Evolutionary conservation across 352 stramenopile genomes (phyloP).

Genomic region (Globisporangium paddicum): DNA sequence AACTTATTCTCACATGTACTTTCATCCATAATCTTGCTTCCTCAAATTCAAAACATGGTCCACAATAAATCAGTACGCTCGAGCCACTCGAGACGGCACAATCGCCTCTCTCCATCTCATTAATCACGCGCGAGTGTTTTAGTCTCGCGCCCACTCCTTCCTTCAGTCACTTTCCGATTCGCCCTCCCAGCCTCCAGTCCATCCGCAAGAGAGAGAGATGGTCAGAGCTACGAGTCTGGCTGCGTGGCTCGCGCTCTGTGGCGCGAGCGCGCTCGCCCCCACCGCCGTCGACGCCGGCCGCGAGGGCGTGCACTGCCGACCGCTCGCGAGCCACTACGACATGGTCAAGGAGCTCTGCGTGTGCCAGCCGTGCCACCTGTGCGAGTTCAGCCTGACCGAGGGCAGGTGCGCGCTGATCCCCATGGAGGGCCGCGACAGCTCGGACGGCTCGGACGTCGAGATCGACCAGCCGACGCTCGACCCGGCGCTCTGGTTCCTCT

Average conservation of each 20-base stretch:
- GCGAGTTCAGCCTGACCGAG: constrained; percentile 21
- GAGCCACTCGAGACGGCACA: too few species aligned
- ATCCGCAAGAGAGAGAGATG: background rate
- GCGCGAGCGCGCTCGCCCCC: background rate
- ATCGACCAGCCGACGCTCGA: constrained; percentile 38
- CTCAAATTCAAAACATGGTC: too few species aligned
- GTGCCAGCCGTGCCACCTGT: constrained; percentile 36
- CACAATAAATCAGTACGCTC: too few species aligned
- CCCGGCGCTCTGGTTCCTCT: constrained; percentile 58
- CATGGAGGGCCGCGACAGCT: constrained; percentile 11
- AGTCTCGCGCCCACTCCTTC: too few species aligned
- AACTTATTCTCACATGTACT: too few species aligned
- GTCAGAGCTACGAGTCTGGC: constrained; percentile 2
- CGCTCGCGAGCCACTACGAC: constrained; percentile 14
- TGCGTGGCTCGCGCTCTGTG: background rate
- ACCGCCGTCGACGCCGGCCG: background rate
- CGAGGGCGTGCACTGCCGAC: constrained; percentile 14
- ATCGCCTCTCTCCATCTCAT: too few species aligned
- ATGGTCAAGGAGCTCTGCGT: constrained; percentile 25
- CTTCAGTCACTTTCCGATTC: background rate
- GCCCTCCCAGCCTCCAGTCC: background rate
- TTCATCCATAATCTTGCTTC: too few species aligned
- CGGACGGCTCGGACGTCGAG: constrained; percentile 21
- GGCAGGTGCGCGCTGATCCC: constrained; percentile 20
- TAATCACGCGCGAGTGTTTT: too few species aligned